Evolutionary conservation across 1,139 yeast species (phyloP), one percentile per base, ranked within the genome.

Genomic region (Kazachstania sp.): DNA sequence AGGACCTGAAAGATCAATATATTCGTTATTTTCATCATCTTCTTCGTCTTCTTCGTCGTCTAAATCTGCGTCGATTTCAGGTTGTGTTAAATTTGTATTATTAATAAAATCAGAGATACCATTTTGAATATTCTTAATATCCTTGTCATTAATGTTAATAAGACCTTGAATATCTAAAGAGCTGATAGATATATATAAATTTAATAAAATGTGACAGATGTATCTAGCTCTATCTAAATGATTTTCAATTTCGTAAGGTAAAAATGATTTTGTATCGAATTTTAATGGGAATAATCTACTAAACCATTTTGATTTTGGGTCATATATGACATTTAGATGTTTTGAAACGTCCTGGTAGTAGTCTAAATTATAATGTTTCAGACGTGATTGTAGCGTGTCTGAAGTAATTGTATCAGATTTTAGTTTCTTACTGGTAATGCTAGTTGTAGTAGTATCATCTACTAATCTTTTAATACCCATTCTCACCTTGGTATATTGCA

Each of bases 211-310:
- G 60, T 83, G 95, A 47, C 87, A 75, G 45, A 92, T 71, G 57
- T 87, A 90, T 48, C 75, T 76, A 15, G 87, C 83, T 51, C 81
- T 84, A 52, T 86, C 95, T 39, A 69, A 70, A 11, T 80, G 80
- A 2, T 78, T 62, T 64, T 88, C 97, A 1, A 83, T 76, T 39
- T 71, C 69, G 63, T 90, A 92, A 0, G 98, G 98, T 40, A 92
- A 71, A 47, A 79, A 59, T 16, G 64, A 69, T 20, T 78, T 79
- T 51, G 86, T 71, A 45, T 79, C 74, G 48, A 84, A 71, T n/a
- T 81, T 77, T 49, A 88, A 63, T 65, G 75, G 54, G 59, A 67
- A 49, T 48, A 61, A 58, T 42, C 86, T 70, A 4, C 85, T 71
- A 61, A 66, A 83, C 69, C 79, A 81, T 35, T 74, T 69, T 0